Evolutionary conservation across 2,329 filamentous ascomycete species (phyloP), one percentile per base, ranked within the genome.

Genomic region (Cladosporium velox): DNA sequence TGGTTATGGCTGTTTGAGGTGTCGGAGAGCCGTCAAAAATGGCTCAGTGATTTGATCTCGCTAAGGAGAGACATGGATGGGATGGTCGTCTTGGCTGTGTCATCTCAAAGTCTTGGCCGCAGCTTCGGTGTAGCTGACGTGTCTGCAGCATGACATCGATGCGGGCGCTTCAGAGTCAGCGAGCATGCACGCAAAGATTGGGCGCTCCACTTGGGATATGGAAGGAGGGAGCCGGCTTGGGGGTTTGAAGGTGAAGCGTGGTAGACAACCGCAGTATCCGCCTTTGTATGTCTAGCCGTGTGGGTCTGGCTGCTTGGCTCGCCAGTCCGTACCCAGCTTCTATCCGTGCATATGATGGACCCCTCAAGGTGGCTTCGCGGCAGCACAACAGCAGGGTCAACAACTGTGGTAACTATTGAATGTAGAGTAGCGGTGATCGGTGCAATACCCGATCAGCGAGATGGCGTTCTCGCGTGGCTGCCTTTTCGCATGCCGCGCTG

Each of bases 131-230:
- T 52, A 64, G 61, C 61, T 64, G 61, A 64, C 15, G 24, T 15
- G 30, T 38, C 60, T 64, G 61, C 61, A 63, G 47, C 60, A 38
- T 64, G 61, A 64, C 61, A 64, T 64, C 49, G 35, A 38, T 21
- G 21, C 47, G 26, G 38, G 38, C 35, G 24, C 26, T 60, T 26
- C 15, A 51, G 41, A 47, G 61, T 64, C 61, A 64, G 61, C 59
- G 51, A 26, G 24, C 30, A 47, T 51, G 47, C 32, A 52, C 30
- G 59, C 47, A 28, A 21, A 41, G n/a, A 38, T 35, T 62, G 59
- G 32, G 4, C 24, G 59, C 59, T 62, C 59, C 59, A 62, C 57
- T 30, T 15, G 57, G 41, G 55, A 30, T 54, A 54, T n/a, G 24
- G 28, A 54, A 30, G 24, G 24, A 54, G 24, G 28, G 49, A 54